phyloP scores from a whole-genome alignment of 352 stramenopile species.

The Globisporangium alternatum region DNA sequence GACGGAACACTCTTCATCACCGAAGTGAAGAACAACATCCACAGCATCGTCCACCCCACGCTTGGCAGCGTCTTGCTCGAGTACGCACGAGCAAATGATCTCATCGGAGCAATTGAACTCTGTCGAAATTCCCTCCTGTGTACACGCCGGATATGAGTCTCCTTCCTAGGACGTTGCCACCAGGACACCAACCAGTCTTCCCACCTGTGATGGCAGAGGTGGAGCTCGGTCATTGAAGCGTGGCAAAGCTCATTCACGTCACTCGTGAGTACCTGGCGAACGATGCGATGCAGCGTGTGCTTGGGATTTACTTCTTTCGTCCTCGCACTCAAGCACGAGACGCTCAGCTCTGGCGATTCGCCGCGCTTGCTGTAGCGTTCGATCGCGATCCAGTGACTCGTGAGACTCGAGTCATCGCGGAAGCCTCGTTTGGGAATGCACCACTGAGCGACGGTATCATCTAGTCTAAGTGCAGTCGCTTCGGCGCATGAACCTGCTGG shows the following conservation, averaged over 20 bases:
- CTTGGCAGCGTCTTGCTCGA: neutral
- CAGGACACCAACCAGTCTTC: neutral
- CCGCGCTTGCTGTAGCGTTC: neutral
- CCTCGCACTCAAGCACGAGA: neutral
- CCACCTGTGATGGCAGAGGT: neutral
- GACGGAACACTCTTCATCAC: neutral
- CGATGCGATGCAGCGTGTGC: neutral
- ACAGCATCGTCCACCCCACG: neutral
- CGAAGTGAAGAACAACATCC: neutral
- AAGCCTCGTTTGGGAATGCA: neutral
- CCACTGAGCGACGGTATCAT: neutral
- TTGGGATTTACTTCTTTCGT: neutral
- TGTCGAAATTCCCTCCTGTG: neutral
- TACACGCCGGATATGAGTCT: neutral
- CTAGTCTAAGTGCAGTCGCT: neutral
- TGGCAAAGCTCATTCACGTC: neutral
- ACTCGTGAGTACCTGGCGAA: neutral
- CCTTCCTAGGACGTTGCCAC: too few relatives aligned
- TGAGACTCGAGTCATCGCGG: neutral
- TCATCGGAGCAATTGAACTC: neutral
- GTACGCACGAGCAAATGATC: too few relatives aligned
- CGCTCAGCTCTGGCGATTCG: neutral
- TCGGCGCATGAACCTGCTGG: neutral
- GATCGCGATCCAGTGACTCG: neutral
- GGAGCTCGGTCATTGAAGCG: neutral